Percentiles rank a stretch among this genome's conserved stretches.
phyloP scores from a whole-genome alignment of 2,329 filamentous ascomycete genomes.

The Arachnomyces sp. region DNA sequence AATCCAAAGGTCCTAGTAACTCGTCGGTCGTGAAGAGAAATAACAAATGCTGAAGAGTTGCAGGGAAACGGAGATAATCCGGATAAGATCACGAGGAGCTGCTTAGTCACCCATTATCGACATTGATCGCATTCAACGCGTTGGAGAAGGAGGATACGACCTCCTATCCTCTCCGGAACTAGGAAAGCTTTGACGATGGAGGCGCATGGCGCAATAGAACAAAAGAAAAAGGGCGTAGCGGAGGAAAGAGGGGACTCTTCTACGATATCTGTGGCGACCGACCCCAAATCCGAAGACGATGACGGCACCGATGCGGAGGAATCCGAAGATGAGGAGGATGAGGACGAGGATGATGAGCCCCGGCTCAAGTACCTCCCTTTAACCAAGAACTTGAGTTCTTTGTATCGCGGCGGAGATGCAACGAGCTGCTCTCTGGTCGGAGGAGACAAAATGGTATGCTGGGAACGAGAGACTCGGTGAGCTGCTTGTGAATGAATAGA shows the following conservation, averaged over 20 bases:
- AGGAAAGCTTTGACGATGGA: slow-evolving; percentile 30
- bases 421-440: slow-evolving; percentile 85
- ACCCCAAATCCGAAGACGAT: slow-evolving; percentile 12
- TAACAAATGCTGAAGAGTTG: background rate
- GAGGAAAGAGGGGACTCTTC: background rate
- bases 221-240: slow-evolving; percentile 15
- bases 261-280: slow-evolving; percentile 4
- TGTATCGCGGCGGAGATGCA: slow-evolving; percentile 92
- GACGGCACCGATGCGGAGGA: slow-evolving; percentile 42
- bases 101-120: slow-evolving; percentile 2
- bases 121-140: background rate
- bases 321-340: slow-evolving; percentile 62
- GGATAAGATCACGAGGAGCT: background rate
- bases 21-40: no score
- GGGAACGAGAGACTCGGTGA: slow-evolving; percentile 4
- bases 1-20: no score
- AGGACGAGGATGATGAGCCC: slow-evolving; percentile 89
- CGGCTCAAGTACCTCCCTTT: slow-evolving; percentile 86
- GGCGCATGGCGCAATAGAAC: slow-evolving; percentile 28
- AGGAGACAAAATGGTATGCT: slow-evolving; percentile 87
- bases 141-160: background rate
- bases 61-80: background rate
- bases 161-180: slow-evolving; percentile 9
- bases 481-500: background rate
- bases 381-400: slow-evolving; percentile 67